A percentile compares a stretch with the other conserved stretches of the same genome.
These are phyloP conservation scores for Cenchrus americanus DNA, from an alignment of 176 grass and related monocot species.

Conservation along the genomic window DNA sequence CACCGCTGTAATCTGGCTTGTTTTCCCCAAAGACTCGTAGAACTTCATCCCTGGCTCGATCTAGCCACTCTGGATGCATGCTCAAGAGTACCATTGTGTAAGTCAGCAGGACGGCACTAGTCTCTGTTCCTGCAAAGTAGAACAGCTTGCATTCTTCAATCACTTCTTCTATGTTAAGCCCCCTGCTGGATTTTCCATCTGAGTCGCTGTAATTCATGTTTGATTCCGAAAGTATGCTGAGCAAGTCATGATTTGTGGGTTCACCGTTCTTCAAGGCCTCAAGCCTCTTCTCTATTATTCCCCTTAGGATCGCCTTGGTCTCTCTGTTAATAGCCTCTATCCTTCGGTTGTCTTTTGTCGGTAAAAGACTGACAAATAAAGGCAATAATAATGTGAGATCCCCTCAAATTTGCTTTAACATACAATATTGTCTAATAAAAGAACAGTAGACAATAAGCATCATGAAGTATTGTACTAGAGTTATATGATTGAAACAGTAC, in stretches of 20 bases:
- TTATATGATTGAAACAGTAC: conserved; percentile 34
- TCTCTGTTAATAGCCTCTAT: conserved; percentile 61
- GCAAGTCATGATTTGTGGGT: conserved; percentile 46
- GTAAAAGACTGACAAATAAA: conserved; percentile 44
- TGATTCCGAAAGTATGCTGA: conserved; percentile 67
- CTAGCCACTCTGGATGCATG: conserved; percentile 83
- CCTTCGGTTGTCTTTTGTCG: conserved; percentile 61
- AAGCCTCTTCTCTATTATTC: conserved; percentile 69
- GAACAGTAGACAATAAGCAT: not conserved
- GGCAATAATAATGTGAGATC: not conserved
- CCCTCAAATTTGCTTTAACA: not conserved
- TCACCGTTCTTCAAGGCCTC: conserved; percentile 40
- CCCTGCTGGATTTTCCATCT: conserved; percentile 42
- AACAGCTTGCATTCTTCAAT: conserved; percentile 79
- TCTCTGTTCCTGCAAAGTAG: conserved; percentile 86
- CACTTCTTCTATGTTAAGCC: conserved; percentile 64
- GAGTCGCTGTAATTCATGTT: conserved; percentile 51
- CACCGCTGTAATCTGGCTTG: conserved; percentile 54
- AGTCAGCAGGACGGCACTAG: conserved; percentile 58
- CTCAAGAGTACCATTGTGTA: conserved; percentile 66
- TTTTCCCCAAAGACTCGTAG: conserved; percentile 55
- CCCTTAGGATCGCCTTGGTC: conserved; percentile 46
- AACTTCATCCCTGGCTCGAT: conserved; percentile 68
- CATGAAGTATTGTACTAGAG: not conserved
- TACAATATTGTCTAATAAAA: too few species aligned